Base-by-base conservation (phyloP, 1,284 basidiomycete genomes). In the Rhodotorula sp. region DNA sequence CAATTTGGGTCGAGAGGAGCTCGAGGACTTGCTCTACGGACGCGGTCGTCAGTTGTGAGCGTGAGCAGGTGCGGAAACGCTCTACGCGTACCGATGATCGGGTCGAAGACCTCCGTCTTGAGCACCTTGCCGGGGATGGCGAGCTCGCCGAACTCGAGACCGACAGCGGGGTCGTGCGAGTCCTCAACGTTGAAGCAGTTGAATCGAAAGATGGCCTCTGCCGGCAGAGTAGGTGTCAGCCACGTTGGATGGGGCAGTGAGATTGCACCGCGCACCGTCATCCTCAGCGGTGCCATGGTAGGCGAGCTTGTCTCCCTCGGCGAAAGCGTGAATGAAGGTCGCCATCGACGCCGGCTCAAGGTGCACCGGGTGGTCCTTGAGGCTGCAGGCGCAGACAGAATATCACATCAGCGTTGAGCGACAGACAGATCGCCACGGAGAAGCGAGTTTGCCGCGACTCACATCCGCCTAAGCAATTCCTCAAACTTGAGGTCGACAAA, bases 401-500 rank as follows among this genome's bases (percentile, higher is more conserved):
- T 62, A 69, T 59, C 11, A 3, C 16, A 22, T 22, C 79, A 44
- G 40, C 81, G 76, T 88, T 90, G 54, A 83, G 11, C 11, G n/a
- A 37, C 11, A 31, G 2, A 15, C 30, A 31, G 8, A 10, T 54
- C 53, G 16, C 28, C 53, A 10, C 13, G 53, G 30, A 15, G 26
- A 8, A 40, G 18, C 31, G 91, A 24, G 46, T 31, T 28, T 90
- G 81, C 16, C 2, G 10, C 3, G 20, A 56, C 67, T 9, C 51
- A 72, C 73, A 89, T 83, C 71, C 83, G 84, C 71, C 84, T 85
- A 62, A 92, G 87, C 20, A 92, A 84, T 72, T 89, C 88, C 31
- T 87, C 84, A 81, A 92, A 92, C 69, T 89, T 85, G 62, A 92
- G 81, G 80, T 92, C 90, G 56, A 92, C 84, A 81, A 91, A 91